Evolutionary conservation across 225 moss, liverwort and hornwort species (phyloP).

Genomic region (Bryoerythrophyllum caledonicum): DNA sequence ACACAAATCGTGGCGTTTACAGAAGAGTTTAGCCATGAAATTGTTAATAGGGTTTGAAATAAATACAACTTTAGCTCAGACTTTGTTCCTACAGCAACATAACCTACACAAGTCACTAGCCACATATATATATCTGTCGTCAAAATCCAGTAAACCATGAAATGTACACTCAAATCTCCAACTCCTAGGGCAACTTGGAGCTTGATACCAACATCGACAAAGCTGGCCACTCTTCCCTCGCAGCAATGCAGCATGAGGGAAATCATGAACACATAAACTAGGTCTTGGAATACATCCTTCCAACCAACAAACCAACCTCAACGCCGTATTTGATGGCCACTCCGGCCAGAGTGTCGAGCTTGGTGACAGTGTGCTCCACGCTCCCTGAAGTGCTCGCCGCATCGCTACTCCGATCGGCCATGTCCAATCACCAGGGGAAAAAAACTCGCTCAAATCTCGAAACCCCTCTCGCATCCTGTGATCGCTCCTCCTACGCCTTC

Average conservation of each 20-base stretch:
- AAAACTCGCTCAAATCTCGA: neutral
- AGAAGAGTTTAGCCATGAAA: neutral
- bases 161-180: neutral
- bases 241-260: neutral
- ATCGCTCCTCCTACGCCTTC: neutral
- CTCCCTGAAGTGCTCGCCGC: slow-evolving; percentile 61
- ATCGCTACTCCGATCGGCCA: slow-evolving; percentile 49
- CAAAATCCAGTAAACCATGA: neutral
- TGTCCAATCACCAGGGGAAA: slow-evolving; percentile 2
- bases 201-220: slow-evolving; percentile 7
- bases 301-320: slow-evolving; percentile 49
- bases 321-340: slow-evolving; percentile 87
- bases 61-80: neutral
- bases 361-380: slow-evolving; percentile 70
- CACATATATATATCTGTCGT: neutral
- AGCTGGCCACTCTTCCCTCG: slow-evolving; percentile 3
- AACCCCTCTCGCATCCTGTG: neutral
- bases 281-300: neutral
- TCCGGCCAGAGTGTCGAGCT: slow-evolving; percentile 81
- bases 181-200: neutral
- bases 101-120: neutral
- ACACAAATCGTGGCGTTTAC: neutral
- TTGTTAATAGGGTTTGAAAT: too few relatives aligned
- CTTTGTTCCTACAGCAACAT: neutral
- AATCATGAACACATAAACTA: neutral